phyloP scores from a whole-genome alignment of 495 filamentous ascomycete genomes.

The Trichoderma reesei region DNA sequence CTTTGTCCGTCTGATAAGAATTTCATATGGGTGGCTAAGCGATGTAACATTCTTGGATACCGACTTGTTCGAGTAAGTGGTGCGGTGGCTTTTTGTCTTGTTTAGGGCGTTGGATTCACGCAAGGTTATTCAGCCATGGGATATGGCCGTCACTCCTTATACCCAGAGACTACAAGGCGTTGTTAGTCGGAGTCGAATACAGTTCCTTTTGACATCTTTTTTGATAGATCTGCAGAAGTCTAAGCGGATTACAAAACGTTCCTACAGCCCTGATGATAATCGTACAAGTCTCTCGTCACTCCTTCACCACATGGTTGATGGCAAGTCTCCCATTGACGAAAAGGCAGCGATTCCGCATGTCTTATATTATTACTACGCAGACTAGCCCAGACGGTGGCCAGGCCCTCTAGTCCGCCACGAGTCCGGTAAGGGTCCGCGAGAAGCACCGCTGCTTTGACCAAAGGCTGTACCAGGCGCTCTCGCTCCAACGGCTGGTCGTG shows the following conservation, averaged over 20 bases:
- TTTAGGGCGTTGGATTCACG: background rate
- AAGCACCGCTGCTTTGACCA: conserved; percentile 27
- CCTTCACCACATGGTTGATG: too few relatives aligned
- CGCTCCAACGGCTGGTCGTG: conserved; percentile 25
- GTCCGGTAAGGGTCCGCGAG: conserved; percentile 37
- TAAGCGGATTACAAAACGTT: too few relatives aligned
- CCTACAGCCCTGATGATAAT: too few relatives aligned
- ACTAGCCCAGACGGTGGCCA: conserved; percentile 54
- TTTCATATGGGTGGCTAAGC: background rate
- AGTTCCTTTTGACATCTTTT: too few relatives aligned
- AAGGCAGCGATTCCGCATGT: too few relatives aligned
- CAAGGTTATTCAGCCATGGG: background rate
- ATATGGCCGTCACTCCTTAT: background rate
- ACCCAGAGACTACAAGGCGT: background rate
- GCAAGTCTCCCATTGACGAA: too few relatives aligned
- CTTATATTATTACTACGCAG: background rate
- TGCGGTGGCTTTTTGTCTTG: background rate
- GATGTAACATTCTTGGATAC: background rate
- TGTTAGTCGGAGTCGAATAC: background rate
- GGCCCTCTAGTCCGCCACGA: conserved; percentile 58
- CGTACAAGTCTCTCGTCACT: too few relatives aligned
- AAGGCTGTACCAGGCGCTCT: conserved; percentile 27
- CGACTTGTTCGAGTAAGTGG: background rate
- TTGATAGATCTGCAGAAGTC: too few relatives aligned
- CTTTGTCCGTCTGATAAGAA: background rate